Percentiles rank a stretch among this genome's conserved stretches.
Conservation (phyloP, 352 stramenopile genomes). For the Pythium coloratum region DNA sequence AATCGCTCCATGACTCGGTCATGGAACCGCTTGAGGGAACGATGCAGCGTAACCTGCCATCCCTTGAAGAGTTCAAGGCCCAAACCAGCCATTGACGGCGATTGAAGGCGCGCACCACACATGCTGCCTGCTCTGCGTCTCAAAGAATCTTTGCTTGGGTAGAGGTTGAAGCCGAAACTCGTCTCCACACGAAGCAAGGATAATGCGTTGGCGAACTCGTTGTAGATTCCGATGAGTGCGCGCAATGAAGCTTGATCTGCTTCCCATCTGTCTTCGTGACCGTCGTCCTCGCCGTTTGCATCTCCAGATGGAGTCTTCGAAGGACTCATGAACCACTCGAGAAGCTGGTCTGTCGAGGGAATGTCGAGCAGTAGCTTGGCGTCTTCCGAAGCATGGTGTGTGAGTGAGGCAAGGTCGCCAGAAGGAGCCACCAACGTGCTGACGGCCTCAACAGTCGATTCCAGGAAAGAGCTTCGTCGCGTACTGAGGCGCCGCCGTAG, state of each 20-base stretch:
- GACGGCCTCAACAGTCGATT: neutral
- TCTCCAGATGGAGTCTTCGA: neutral
- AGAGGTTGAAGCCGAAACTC: conserved; percentile 1
- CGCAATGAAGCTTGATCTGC: neutral
- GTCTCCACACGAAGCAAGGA: neutral
- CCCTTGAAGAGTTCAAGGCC: neutral
- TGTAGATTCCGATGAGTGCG: neutral
- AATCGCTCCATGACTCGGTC: conserved; percentile 3
- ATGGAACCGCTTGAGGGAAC: neutral
- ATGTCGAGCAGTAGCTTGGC: neutral
- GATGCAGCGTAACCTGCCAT: conserved; percentile 12
- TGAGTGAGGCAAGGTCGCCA: neutral
- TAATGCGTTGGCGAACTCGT: neutral
- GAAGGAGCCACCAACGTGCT: neutral
- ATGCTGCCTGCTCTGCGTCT: neutral
- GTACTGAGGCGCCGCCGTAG: neutral
- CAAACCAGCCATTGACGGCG: neutral
- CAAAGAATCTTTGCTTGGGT: neutral
- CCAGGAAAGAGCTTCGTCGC: neutral
- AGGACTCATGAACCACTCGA: conserved; percentile 1
- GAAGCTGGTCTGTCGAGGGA: neutral
- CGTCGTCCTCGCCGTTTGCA: neutral
- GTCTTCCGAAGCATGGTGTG: neutral
- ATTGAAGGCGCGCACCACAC: neutral
- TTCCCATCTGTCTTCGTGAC: neutral